Evolutionary conservation across 176 grass and related monocot species (phyloP), one percentile per base, ranked within the genome.

Genomic region (Cenchrus purpureus): DNA sequence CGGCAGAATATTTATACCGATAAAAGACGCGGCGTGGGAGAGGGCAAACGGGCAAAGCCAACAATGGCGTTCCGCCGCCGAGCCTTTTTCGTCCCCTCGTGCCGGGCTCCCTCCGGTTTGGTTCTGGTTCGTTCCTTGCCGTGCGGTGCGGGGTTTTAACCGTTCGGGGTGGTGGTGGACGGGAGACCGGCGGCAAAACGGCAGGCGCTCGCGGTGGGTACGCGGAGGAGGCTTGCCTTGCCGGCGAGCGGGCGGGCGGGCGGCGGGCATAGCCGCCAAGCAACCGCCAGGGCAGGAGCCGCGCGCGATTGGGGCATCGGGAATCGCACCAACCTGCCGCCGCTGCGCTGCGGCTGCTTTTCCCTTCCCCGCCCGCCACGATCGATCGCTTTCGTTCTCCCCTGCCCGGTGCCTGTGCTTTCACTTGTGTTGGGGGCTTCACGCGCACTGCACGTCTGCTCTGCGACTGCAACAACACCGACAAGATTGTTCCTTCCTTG

Each of bases 1-100:
- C 71, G 34, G 51, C 82, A 11, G 70, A 87, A 81, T 87, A 84
- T 91, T 87, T 91, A 87, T 91, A 76, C 81, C 4, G 44, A 54
- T 29, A 73, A 53, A 76, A 68, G 22, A 68, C 79, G 25, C 79
- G 68, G 68, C 74, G n/a, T 2, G 2, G 22, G 20, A 7, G 22
- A 7, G 10, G 7, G 3, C 37, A 40, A 13, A 25, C 17, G 10
- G 31, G 5, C 50, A 20, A 22, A 68, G 5, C 64, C 13, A 54
- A 11, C 61, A 28, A 58, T 37, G 64, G 25, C 25, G 49, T 7
- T 2, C 55, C 70, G 70, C 70, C 44, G 56, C 43, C 59, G 20
- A 65, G 25, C 52, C 68, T 14, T 9, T 65, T 29, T 73, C 14
- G 14, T 53, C 8, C 29, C 7, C 28, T 40, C 7, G 32, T 31